A percentile compares a stretch with the other conserved stretches of the same genome.
phyloP scores from a whole-genome alignment of 2,329 filamentous ascomycete species.

The Scytalidium lignicola region DNA sequence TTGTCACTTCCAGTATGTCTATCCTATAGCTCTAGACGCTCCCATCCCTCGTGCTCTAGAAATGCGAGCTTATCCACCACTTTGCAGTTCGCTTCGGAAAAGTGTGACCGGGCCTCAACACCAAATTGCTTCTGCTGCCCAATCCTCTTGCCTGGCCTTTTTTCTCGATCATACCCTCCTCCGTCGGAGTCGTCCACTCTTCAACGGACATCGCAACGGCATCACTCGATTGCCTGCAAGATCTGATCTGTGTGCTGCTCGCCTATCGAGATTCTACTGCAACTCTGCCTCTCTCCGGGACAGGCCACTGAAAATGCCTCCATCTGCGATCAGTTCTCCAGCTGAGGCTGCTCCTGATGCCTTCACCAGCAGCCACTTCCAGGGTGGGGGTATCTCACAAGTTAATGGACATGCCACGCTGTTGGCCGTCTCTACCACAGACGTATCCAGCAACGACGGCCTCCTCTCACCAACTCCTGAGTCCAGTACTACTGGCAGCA shows the following conservation, averaged over 20 bases:
- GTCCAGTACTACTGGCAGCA: slow-evolving; percentile 26
- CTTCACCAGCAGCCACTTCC: slow-evolving; percentile 2
- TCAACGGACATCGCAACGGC: too few relatives aligned
- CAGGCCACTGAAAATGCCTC: slow-evolving; percentile 15
- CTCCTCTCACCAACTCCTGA: neutral
- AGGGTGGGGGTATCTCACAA: neutral
- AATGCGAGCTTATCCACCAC: neutral
- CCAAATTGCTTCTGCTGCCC: neutral
- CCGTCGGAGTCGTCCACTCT: too few relatives aligned
- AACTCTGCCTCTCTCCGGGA: neutral
- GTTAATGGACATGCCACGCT: neutral
- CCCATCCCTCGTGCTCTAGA: neutral
- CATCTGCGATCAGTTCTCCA: slow-evolving; percentile 18
- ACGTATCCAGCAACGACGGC: neutral
- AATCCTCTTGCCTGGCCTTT: neutral
- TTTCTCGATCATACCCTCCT: neutral
- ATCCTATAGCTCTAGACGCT: too few relatives aligned
- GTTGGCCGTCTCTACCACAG: neutral
- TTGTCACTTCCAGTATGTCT: too few relatives aligned
- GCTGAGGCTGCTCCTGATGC: neutral
- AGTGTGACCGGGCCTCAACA: neutral
- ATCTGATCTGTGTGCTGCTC: too few relatives aligned
- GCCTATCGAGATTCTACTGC: neutral
- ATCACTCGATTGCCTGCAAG: too few relatives aligned
- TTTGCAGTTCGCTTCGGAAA: neutral